A percentile compares a stretch with the other conserved stretches of the same genome.
Conservation (phyloP, 495 filamentous ascomycete species). For the Podospora conica region DNA sequence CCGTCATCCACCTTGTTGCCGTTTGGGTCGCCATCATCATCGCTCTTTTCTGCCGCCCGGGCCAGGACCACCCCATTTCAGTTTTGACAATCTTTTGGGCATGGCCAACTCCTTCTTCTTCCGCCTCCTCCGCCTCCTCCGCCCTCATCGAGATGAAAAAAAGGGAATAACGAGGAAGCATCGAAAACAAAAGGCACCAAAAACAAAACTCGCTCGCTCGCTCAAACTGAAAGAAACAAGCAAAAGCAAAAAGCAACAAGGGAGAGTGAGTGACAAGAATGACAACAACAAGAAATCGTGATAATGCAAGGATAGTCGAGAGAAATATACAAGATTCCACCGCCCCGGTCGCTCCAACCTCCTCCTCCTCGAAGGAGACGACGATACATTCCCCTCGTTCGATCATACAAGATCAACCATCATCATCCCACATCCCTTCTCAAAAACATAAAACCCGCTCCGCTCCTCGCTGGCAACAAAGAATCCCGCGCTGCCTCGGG, state of each 20-base stretch:
- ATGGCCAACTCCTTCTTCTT: background rate
- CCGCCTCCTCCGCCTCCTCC: no score
- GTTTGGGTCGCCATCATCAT: background rate
- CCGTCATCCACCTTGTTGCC: background rate
- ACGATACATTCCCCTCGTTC: background rate
- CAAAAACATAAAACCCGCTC: no score
- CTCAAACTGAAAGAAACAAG: no score
- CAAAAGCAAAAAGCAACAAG: background rate
- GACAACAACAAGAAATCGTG: constrained; percentile 15
- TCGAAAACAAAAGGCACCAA: background rate
- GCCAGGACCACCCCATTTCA: background rate
- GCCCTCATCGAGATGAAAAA: background rate
- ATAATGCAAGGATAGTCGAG: constrained; percentile 8
- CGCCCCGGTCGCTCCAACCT: background rate
- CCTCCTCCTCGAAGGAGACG: background rate
- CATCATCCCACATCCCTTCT: background rate
- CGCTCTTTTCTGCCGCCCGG: background rate
- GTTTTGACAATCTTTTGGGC: background rate
- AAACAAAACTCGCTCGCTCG: background rate
- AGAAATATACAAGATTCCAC: constrained; percentile 2
- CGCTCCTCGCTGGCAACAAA: background rate
- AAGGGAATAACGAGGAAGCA: no score
- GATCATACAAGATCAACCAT: background rate
- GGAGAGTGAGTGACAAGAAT: background rate
- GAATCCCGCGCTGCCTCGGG: constrained; percentile 6